Percentiles rank a stretch among this genome's conserved stretches.
Evolutionary conservation across 176 grass and related monocot species (phyloP).

Genomic region (Cocos nucifera): DNA sequence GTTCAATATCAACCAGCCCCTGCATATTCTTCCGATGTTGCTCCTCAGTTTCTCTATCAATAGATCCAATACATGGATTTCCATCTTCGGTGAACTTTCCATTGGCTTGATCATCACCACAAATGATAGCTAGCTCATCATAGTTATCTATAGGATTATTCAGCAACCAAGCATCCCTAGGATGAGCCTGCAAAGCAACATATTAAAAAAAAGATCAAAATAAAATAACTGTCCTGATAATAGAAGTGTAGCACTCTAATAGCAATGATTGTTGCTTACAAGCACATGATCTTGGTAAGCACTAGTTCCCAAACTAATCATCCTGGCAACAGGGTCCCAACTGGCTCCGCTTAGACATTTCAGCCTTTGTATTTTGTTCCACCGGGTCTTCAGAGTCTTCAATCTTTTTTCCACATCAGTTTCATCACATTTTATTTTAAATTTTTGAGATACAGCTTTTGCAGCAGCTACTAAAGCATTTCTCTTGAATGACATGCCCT

Average conservation of each 20-base stretch:
- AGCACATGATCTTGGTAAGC: not conserved
- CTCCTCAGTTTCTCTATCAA: too few relatives aligned
- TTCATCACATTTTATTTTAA: not conserved
- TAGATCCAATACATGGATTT: too few relatives aligned
- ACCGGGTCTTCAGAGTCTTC: constrained; percentile 12
- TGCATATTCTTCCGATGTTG: not conserved
- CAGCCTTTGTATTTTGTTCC: constrained; percentile 11
- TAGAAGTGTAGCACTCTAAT: too few relatives aligned
- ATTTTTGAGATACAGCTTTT: constrained; percentile 11
- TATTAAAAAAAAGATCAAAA: not conserved
- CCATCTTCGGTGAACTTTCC: too few relatives aligned
- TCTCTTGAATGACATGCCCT: constrained; percentile 1
- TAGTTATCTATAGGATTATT: constrained; percentile 21
- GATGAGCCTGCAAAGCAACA: constrained; percentile 16
- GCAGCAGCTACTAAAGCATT: constrained; percentile 1
- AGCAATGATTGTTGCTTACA: not conserved
- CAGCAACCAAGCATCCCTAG: not conserved
- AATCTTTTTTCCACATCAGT: not conserved
- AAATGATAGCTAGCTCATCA: constrained; percentile 9
- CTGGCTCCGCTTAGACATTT: not conserved
- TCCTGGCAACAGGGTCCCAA: constrained; percentile 27
- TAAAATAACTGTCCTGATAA: not conserved
- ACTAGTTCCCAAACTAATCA: not conserved
- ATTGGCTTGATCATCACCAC: not conserved
- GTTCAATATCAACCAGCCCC: too few relatives aligned